Conservation (phyloP, 768 basidiomycete species). For the Mycena vulgaris region DNA sequence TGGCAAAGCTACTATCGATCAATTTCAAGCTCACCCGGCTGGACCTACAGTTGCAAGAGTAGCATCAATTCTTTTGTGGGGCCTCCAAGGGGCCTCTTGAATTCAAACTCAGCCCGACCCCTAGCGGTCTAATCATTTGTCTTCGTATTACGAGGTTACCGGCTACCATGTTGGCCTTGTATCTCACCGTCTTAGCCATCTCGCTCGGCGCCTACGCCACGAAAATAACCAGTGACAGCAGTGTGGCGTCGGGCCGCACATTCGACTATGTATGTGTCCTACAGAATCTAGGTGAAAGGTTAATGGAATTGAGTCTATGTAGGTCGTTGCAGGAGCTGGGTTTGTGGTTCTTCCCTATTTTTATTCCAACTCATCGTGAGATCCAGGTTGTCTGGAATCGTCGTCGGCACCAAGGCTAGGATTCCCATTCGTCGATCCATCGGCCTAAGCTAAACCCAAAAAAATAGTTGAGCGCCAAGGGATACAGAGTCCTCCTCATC, state of each 20-base stretch:
- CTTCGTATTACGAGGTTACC: too few species aligned
- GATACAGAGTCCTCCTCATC: conserved; percentile 32
- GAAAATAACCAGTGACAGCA: conserved; percentile 20
- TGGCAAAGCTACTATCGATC: too few species aligned
- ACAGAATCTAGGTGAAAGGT: background rate
- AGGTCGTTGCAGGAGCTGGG: conserved; percentile 36
- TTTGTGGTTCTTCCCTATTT: background rate
- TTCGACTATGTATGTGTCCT: conserved; percentile 33
- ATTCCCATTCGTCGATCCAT: too few species aligned
- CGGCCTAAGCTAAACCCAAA: background rate
- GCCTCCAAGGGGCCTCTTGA: too few species aligned
- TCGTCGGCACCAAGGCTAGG: conserved; percentile 31
- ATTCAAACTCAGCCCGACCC: too few species aligned
- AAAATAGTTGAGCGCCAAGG: conserved; percentile 28
- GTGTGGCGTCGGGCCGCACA: conserved; percentile 20
- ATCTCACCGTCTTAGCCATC: conserved; percentile 5
- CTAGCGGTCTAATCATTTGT: too few species aligned
- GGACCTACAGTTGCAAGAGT: too few species aligned
- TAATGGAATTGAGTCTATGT: background rate
- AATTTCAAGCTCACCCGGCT: too few species aligned
- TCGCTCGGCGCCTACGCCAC: conserved; percentile 11
- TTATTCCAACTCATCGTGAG: background rate
- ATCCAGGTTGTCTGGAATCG: conserved; percentile 30
- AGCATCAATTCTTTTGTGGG: too few species aligned
- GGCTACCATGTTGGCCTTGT: conserved; percentile 17